phyloP scores from a whole-genome alignment of 1,284 basidiomycete species.

The Cutaneotrichosporon cavernicola region DNA sequence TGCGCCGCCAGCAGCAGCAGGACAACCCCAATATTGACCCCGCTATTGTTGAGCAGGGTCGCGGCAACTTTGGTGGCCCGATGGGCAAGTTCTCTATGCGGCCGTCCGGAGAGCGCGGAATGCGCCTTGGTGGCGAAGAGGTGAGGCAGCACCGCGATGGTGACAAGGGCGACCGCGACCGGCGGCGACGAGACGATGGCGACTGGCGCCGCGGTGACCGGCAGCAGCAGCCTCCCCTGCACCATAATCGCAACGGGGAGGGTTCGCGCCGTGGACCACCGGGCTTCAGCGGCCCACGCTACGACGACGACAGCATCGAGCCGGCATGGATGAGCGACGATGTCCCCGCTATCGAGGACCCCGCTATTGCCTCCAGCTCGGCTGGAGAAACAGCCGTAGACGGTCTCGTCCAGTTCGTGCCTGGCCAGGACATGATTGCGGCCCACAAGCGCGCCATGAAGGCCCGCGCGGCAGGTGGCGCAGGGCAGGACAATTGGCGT shows the following conservation, averaged over 20 bases:
- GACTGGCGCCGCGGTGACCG: constrained; percentile 14
- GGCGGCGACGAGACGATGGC: constrained; percentile 13
- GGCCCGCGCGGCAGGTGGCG: constrained; percentile 24
- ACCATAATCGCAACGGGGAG: constrained; percentile 22
- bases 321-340: constrained; percentile 51
- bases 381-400: constrained; percentile 24
- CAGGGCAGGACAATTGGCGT: constrained; percentile 22
- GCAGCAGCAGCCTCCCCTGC: not conserved
- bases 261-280: constrained; percentile 12
- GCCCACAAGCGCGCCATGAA: constrained; percentile 46
- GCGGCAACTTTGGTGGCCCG: constrained; percentile 25
- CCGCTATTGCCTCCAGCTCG: constrained; percentile 29
- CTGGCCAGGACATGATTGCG: constrained; percentile 49
- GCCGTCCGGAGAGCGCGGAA: constrained; percentile 23
- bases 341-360: constrained; percentile 26
- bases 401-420: constrained; percentile 37
- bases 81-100: constrained; percentile 42
- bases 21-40: constrained; percentile 23
- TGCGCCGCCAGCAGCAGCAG: constrained; percentile 14
- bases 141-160: constrained; percentile 16
- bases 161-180: constrained; percentile 24
- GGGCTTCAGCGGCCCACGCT: constrained; percentile 14
- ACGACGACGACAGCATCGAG: constrained; percentile 39
- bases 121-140: constrained; percentile 36
- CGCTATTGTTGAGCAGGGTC: constrained; percentile 23